Percentiles rank a stretch among this genome's conserved stretches.
Evolutionary conservation across 2,329 filamentous ascomycete genomes (phyloP).

Genomic region (Fusarium sacchari): DNA sequence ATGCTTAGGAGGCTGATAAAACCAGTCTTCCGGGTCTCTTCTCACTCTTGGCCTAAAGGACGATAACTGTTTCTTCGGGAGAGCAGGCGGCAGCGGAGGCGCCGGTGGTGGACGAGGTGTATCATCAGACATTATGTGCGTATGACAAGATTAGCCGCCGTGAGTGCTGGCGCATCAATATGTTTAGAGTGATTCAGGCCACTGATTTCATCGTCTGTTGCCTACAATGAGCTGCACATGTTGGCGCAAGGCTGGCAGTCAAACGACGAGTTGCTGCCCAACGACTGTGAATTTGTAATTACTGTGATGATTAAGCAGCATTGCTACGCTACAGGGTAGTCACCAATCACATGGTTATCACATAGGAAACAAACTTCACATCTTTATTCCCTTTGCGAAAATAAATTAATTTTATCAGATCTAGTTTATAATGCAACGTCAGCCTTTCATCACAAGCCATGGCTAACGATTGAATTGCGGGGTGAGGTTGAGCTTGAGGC

Average conservation of each 20-base stretch:
- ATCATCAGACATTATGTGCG: background rate
- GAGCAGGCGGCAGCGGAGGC: background rate
- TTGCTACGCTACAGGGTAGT: background rate
- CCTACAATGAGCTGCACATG: rapidly evolving
- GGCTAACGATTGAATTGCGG: background rate
- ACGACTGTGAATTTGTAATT: background rate
- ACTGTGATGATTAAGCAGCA: background rate
- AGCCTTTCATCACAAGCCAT: background rate
- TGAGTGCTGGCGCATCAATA: background rate
- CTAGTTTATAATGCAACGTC: rapidly evolving
- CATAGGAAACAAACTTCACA: background rate
- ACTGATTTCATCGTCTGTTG: background rate
- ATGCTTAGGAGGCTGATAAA: background rate
- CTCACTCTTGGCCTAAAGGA: background rate
- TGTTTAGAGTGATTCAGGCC: rapidly evolving
- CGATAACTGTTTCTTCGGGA: rapidly evolving
- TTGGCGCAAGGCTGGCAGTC: too few relatives aligned
- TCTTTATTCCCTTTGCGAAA: background rate
- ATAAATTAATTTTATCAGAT: too few relatives aligned
- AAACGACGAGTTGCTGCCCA: background rate
- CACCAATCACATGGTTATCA: rapidly evolving
- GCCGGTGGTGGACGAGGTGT: background rate
- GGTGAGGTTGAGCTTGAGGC: background rate
- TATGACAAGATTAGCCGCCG: background rate
- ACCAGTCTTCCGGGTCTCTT: background rate